These are phyloP conservation scores for Oryza officinalis DNA, from an alignment of 176 grass and related monocot species.

Conservation along the genomic window DNA sequence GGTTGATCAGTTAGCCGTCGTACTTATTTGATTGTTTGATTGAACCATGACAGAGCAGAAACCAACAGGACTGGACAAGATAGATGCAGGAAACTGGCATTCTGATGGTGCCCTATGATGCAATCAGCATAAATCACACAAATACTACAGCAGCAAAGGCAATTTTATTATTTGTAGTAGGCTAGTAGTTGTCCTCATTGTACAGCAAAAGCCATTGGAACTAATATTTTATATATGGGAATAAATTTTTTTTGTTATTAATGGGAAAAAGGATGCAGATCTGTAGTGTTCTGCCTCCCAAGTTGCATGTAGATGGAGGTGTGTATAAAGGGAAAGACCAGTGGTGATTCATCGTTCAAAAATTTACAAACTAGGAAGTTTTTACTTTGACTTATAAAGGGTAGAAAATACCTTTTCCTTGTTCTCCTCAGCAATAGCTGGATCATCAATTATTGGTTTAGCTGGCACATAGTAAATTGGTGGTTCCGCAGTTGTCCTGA, in stretches of 20 bases:
- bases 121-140: not conserved
- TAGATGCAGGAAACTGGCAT: not conserved
- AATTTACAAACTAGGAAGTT: conserved; percentile 16
- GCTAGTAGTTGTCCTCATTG: not conserved
- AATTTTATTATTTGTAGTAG: not conserved
- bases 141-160: not conserved
- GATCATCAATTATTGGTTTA: conserved; percentile 81
- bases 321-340: not conserved
- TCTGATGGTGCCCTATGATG: not conserved
- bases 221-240: too few relatives aligned
- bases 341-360: not conserved
- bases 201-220: too few relatives aligned
- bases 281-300: not conserved
- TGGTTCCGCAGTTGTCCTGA: conserved; percentile 94
- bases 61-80: not conserved
- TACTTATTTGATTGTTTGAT: not conserved
- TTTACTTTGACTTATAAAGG: not conserved
- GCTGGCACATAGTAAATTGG: conserved; percentile 88
- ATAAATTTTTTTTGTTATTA: too few relatives aligned
- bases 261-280: too few relatives aligned
- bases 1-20: not conserved
- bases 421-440: conserved; percentile 50
- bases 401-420: conserved; percentile 69
- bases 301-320: not conserved
- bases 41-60: not conserved